Conservation (phyloP, 306 rosid species). For the Leucaena leucocephala region DNA sequence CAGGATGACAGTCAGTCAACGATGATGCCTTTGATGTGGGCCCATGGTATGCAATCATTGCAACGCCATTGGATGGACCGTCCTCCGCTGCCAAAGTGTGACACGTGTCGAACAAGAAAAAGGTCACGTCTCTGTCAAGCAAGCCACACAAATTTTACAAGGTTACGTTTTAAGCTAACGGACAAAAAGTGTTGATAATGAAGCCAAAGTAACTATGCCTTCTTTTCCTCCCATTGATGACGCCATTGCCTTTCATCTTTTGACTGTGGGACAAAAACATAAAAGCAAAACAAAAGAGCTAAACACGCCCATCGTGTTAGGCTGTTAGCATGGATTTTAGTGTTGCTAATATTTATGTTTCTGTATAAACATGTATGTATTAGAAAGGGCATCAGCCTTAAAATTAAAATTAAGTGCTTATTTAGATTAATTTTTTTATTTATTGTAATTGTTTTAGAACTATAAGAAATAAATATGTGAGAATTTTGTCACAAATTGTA, state of each 20-base stretch:
- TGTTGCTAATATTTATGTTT: too few relatives aligned
- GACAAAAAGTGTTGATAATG: background rate
- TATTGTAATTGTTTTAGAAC: too few relatives aligned
- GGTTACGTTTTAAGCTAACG: background rate
- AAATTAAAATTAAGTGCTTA: too few relatives aligned
- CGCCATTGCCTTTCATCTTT: background rate
- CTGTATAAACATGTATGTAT: too few relatives aligned
- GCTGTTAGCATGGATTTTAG: background rate
- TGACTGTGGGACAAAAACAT: background rate
- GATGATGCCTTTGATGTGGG: background rate
- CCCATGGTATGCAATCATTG: background rate
- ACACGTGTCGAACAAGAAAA: constrained; percentile 34
- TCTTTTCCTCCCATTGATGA: background rate
- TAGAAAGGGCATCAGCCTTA: too few relatives aligned
- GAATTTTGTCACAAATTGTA: too few relatives aligned
- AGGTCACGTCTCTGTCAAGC: background rate
- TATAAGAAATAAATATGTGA: too few relatives aligned
- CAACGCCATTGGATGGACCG: constrained; percentile 45
- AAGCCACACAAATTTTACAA: background rate
- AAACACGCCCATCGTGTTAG: background rate
- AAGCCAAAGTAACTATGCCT: background rate
- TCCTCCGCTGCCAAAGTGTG: background rate
- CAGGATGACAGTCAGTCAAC: background rate
- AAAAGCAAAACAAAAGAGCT: too few relatives aligned
- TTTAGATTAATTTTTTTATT: too few relatives aligned